Percentiles rank a stretch among this genome's conserved stretches.
These are phyloP conservation scores for Fusarium caatingaense DNA, from an alignment of 2,329 filamentous ascomycete species.

Conservation along the genomic window DNA sequence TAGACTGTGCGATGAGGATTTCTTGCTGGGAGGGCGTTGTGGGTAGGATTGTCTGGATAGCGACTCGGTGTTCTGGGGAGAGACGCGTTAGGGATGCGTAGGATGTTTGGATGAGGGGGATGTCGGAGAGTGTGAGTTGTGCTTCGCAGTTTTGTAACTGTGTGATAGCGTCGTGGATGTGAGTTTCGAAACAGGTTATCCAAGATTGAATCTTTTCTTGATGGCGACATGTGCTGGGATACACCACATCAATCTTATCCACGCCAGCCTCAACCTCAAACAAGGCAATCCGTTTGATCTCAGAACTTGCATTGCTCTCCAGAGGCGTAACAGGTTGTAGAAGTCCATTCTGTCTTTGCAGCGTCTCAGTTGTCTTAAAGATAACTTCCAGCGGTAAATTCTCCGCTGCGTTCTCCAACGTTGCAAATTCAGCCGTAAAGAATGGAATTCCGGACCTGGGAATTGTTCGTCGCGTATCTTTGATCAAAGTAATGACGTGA, in stretches of 20 bases:
- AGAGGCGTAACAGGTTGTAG: constrained; percentile 59
- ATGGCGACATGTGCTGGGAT: constrained; percentile 56
- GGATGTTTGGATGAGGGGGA: constrained; percentile 60
- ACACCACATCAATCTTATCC: constrained; percentile 60
- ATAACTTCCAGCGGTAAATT: constrained; percentile 67
- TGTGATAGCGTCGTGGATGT: constrained; percentile 58
- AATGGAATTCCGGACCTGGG: constrained; percentile 60
- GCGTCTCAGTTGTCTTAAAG: constrained; percentile 66
- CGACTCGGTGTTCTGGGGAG: constrained; percentile 57
- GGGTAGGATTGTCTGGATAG: constrained; percentile 63
- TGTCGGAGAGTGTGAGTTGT: constrained; percentile 62
- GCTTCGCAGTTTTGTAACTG: constrained; percentile 56
- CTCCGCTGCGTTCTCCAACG: constrained; percentile 46
- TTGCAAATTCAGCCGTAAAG: constrained; percentile 60
- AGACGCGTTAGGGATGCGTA: constrained; percentile 60
- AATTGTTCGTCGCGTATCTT: constrained; percentile 61
- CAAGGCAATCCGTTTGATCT: constrained; percentile 61
- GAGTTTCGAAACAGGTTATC: constrained; percentile 59
- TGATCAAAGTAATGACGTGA: constrained; percentile 63
- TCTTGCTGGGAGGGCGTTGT: constrained; percentile 62
- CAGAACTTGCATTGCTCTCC: constrained; percentile 58
- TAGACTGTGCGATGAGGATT: constrained; percentile 60
- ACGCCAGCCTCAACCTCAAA: constrained; percentile 64
- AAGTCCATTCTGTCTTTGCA: constrained; percentile 60
- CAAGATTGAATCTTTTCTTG: constrained; percentile 59